These are phyloP conservation scores for Peziza echinospora DNA, from an alignment of 495 filamentous ascomycete species.

Conservation along the genomic window DNA sequence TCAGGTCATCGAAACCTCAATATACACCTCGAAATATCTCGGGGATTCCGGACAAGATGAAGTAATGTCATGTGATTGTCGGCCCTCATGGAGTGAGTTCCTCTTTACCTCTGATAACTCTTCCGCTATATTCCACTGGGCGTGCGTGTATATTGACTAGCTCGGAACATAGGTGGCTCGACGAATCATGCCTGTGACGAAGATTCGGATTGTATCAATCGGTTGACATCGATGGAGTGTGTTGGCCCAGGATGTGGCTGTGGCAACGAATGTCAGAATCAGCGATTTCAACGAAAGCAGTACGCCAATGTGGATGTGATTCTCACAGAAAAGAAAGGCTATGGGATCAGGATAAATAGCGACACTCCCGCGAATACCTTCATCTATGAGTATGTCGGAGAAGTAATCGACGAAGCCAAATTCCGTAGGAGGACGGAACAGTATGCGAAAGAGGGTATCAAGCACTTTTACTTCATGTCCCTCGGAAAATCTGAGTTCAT, in stretches of 20 bases:
- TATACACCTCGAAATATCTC: constrained; percentile 72
- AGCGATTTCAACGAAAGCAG: constrained; percentile 76
- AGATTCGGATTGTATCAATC: constrained; percentile 97
- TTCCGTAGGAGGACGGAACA: constrained; percentile 76
- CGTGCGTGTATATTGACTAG: constrained; percentile 14
- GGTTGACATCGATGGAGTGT: constrained; percentile 94
- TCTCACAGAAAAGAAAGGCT: constrained; percentile 93
- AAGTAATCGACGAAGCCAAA: constrained; percentile 80
- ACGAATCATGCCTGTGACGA: constrained; percentile 79
- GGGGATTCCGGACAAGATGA: constrained; percentile 71
- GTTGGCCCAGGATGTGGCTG: constrained; percentile 64
- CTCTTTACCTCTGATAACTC: no score
- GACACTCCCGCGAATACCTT: constrained; percentile 65
- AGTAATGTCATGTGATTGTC: constrained; percentile 81
- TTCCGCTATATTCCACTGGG: no score
- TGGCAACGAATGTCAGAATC: constrained; percentile 73
- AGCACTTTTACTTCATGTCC: constrained; percentile 99
- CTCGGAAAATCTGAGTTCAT: constrained; percentile 91
- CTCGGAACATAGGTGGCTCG: constrained; percentile 35
- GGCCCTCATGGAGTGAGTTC: constrained; percentile 84
- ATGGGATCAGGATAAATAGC: constrained; percentile 61
- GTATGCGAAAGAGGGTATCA: constrained; percentile 89
- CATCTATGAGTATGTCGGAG: constrained; percentile 94
- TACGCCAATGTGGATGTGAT: constrained; percentile 87
- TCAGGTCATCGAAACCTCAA: constrained; percentile 55